Conservation (phyloP, 192 early-diverging fungal genomes). For the Spinellus fusiger region DNA sequence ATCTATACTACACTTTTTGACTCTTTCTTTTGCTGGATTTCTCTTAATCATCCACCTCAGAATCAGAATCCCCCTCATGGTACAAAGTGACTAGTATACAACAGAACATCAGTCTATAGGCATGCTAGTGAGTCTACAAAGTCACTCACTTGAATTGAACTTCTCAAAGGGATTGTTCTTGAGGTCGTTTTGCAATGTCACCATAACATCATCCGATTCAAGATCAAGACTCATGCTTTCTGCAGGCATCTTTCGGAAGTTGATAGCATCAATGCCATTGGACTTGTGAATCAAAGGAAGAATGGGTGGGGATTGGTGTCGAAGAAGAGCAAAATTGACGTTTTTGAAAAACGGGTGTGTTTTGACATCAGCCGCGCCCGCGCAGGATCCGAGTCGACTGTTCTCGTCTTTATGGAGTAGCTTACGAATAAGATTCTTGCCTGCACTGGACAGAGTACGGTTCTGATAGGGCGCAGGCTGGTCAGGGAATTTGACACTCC, state of each 20-base stretch:
- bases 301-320: constrained; percentile 82
- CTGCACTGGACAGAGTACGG: constrained; percentile 23
- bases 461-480: constrained; percentile 16
- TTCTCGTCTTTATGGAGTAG: constrained; percentile 89
- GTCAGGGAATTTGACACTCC: constrained; percentile 72
- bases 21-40: too few species aligned
- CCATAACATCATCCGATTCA: constrained; percentile 45
- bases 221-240: constrained; percentile 66
- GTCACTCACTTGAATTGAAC: constrained; percentile 44
- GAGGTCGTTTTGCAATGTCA: constrained; percentile 1
- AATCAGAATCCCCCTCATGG: constrained; percentile 52
- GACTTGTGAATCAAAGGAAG: constrained; percentile 51
- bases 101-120: too few species aligned
- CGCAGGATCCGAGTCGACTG: constrained; percentile 78
- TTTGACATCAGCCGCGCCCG: constrained; percentile 93
- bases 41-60: constrained; percentile 2
- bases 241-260: constrained; percentile 45
- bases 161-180: constrained; percentile 52
- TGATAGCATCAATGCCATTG: constrained; percentile 56
- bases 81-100: constrained; percentile 46
- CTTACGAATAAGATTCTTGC: constrained; percentile 76
- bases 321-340: constrained; percentile 88
- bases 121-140: background rate
- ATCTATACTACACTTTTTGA: too few species aligned
- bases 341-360: constrained; percentile 85